A percentile compares a stretch with the other conserved stretches of the same genome.
Conservation (phyloP, 2,329 filamentous ascomycete genomes). For the Furcasterigmium furcatum region DNA sequence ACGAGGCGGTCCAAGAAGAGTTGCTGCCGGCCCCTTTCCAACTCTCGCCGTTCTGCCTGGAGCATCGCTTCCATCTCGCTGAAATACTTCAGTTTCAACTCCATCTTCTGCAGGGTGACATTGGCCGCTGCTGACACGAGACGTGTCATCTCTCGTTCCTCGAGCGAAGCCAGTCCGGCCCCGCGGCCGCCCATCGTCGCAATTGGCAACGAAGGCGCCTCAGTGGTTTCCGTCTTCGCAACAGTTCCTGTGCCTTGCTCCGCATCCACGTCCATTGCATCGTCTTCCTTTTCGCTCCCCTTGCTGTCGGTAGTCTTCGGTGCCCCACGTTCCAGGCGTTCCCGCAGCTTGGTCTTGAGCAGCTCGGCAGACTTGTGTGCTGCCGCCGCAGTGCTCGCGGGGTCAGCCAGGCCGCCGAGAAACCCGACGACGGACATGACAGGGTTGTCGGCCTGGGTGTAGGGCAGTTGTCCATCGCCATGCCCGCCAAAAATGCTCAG, state of each 20-base stretch:
- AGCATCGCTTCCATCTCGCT: slow-evolving; percentile 92
- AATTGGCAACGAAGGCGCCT: slow-evolving; percentile 74
- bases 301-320: slow-evolving; percentile 45
- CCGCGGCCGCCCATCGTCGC: slow-evolving; percentile 83
- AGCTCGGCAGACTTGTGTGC: slow-evolving; percentile 85
- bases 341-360: slow-evolving; percentile 75
- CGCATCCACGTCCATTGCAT: slow-evolving; percentile 64
- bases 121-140: slow-evolving; percentile 92
- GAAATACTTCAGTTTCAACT: slow-evolving; percentile 94
- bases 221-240: slow-evolving; percentile 42
- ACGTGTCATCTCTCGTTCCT: slow-evolving; percentile 94
- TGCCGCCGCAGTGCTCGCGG: slow-evolving; percentile 84
- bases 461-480: slow-evolving; percentile 62
- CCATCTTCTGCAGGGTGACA: slow-evolving; percentile 89
- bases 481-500: slow-evolving; percentile 49
- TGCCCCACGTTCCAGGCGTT: slow-evolving; percentile 63
- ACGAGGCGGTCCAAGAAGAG: slow-evolving; percentile 88
- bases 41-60: slow-evolving; percentile 85
- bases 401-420: slow-evolving; percentile 86
- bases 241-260: slow-evolving; percentile 45
- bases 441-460: slow-evolving; percentile 91
- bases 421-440: slow-evolving; percentile 96
- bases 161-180: slow-evolving; percentile 86
- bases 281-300: slow-evolving; percentile 52
- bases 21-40: slow-evolving; percentile 88